These are phyloP conservation scores for Elongisporangium prolatum DNA, from an alignment of 352 stramenopile genomes.

Conservation along the genomic window DNA sequence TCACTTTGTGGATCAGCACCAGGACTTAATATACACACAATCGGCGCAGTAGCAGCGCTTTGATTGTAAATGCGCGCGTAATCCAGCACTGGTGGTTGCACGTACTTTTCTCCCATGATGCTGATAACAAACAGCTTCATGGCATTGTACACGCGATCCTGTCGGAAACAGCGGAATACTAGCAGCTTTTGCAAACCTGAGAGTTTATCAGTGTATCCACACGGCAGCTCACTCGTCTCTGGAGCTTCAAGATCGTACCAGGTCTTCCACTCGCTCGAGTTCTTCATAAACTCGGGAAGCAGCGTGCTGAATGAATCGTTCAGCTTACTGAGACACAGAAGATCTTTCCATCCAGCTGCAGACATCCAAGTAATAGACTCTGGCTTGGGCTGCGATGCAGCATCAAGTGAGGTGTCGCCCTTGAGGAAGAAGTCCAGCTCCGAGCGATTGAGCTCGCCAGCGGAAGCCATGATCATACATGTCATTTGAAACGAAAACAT, in stretches of 20 bases:
- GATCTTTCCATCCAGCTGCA: conserved; percentile 89
- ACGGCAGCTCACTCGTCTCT: conserved; percentile 80
- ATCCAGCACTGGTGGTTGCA: conserved; percentile 93
- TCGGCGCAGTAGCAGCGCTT: conserved; percentile 78
- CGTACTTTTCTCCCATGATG: conserved; percentile 91
- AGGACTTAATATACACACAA: conserved; percentile 94
- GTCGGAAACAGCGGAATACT: conserved; percentile 92
- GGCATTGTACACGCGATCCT: conserved; percentile 94
- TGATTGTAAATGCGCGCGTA: conserved; percentile 92
- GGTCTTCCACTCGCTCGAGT: conserved; percentile 76
- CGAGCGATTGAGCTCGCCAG: conserved; percentile 72
- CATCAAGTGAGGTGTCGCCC: conserved; percentile 91
- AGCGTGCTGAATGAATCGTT: conserved; percentile 59
- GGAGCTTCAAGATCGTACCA: conserved; percentile 94
- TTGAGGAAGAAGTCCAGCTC: conserved; percentile 97
- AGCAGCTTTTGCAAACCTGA: conserved; percentile 89
- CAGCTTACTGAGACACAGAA: conserved; percentile 78
- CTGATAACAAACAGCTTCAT: conserved; percentile 94
- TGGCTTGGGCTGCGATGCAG: conserved; percentile 58
- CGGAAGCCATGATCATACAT: conserved; percentile 92
- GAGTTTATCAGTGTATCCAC: conserved; percentile 69
- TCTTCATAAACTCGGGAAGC: conserved; percentile 41
- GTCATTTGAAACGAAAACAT: conserved; percentile 97
- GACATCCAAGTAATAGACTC: conserved; percentile 84
- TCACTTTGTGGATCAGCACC: conserved; percentile 93